phyloP scores from a whole-genome alignment of 192 early-diverging fungal genomes.

The Coemansia sp. region DNA sequence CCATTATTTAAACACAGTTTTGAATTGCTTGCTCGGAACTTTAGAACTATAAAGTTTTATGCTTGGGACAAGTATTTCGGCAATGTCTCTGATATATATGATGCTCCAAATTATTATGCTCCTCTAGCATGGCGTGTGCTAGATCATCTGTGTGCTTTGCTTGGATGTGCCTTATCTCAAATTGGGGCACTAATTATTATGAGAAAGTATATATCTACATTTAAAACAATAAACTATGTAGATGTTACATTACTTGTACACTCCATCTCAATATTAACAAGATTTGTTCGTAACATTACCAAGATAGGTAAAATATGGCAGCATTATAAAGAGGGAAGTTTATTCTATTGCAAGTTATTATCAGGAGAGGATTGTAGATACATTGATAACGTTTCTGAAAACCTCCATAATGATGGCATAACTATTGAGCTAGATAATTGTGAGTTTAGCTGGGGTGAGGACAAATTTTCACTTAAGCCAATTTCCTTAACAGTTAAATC shows the following conservation, averaged over 20 bases:
- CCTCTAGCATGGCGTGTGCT: constrained; percentile 7
- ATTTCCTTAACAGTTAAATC: constrained; percentile 9
- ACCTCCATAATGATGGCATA: not conserved
- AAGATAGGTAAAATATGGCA: not conserved
- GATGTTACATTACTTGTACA: too few species aligned
- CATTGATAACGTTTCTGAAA: not conserved
- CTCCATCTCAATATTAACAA: too few species aligned
- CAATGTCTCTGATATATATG: constrained; percentile 14
- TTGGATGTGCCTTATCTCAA: too few species aligned
- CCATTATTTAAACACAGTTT: constrained; percentile 2
- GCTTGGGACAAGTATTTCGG: constrained; percentile 54
- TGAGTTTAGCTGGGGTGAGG: constrained; percentile 28
- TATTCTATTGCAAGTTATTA: constrained; percentile 5
- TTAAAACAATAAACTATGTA: too few species aligned
- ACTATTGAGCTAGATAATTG: constrained; percentile 10
- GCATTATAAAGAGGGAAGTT: not conserved
- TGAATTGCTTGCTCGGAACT: constrained; percentile 42
- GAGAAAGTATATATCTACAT: too few species aligned
- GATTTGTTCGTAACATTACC: too few species aligned
- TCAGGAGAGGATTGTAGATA: not conserved
- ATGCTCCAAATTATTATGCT: constrained; percentile 7
- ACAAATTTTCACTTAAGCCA: constrained; percentile 21
- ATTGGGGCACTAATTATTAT: too few species aligned
- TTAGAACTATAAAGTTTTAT: constrained; percentile 67
- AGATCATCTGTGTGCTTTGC: not conserved